Base-by-base conservation (phyloP, 768 basidiomycete species). In the Boletus subparvulus region DNA sequence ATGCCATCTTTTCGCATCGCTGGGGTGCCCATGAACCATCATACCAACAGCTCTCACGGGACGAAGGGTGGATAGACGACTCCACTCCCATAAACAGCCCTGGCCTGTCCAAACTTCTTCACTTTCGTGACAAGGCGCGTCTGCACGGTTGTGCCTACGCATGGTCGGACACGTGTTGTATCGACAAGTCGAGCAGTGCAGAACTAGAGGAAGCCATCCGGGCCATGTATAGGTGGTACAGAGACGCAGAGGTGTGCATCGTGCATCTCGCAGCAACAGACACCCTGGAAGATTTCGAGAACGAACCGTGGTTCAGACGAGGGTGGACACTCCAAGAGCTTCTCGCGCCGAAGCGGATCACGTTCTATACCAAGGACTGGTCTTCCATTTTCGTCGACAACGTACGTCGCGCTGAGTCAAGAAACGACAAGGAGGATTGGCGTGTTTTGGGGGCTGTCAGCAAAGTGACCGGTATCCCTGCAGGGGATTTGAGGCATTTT, bases 1-100 rank as follows among this genome's bases (percentile, higher is more conserved):
- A 61, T 16, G 60, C 60, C n/a, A 47, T 61, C 24, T 50, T 61
- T 19, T 61, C 59, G 24, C 59, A 60, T 30, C 59, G 59, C 8
- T 61, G 52, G 59, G 59, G 52, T 9, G 30, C 59, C 19, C 44
- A 42, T 10, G 59, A 61, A 47, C 59, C 52, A 6, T 36, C 52
- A 2, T 42, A 55, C 16, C 44, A 61, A 39, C 59, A 55, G 1
- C 19, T 61, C 33, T 39, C 28, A 10, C 52, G 8, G 19, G n/a
- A 46, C 30, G 37, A 43, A 12, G 5, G 13, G 1, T 41, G 51
- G 47, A 43, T 26, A n/a, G 21, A 47, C 24, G 41, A 49, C 19
- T 6, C 4, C 9, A 6, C 17, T 2, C 33, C 30, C 28, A 17
- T 3, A 24, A 26, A 33, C 4, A 41, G n/a, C 12, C 47, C 52